Conservation (phyloP, 2,329 filamentous ascomycete genomes). For the Botrytis pseudocinerea region DNA sequence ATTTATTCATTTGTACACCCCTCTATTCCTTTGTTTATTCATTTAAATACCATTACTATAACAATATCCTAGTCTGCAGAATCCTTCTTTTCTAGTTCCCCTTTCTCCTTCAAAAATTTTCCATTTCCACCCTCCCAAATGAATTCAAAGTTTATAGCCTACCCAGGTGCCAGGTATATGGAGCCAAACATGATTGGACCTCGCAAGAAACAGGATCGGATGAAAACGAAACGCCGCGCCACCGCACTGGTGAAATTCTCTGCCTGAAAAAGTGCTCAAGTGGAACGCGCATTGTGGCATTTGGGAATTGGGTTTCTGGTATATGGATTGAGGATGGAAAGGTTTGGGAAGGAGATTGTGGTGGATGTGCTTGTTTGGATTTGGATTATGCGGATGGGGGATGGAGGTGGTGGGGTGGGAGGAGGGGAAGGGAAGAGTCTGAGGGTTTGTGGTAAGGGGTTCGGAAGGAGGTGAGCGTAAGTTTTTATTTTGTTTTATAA, state of each 20-base stretch:
- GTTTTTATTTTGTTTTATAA: not conserved
- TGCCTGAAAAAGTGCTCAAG: not conserved
- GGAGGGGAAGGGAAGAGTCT: not conserved
- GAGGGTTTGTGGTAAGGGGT: not conserved
- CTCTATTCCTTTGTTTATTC: not conserved
- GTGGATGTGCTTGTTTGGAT: not conserved
- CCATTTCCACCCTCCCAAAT: not conserved
- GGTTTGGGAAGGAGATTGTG: not conserved
- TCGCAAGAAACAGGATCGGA: not conserved
- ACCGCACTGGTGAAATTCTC: not conserved
- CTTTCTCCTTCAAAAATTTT: not conserved
- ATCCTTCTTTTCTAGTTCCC: not conserved
- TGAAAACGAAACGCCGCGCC: not conserved
- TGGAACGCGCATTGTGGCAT: not conserved
- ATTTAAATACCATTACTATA: not conserved
- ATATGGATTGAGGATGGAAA: not conserved
- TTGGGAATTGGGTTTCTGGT: not conserved
- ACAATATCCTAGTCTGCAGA: not conserved
- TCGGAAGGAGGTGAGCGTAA: not conserved
- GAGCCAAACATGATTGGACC: not conserved
- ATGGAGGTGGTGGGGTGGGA: too few species aligned
- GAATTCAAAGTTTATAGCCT: not conserved
- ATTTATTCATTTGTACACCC: not conserved
- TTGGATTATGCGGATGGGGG: not conserved
- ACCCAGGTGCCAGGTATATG: not conserved